Base-by-base conservation (phyloP, 495 filamentous ascomycete species). In the Aspergillus bridgeri region DNA sequence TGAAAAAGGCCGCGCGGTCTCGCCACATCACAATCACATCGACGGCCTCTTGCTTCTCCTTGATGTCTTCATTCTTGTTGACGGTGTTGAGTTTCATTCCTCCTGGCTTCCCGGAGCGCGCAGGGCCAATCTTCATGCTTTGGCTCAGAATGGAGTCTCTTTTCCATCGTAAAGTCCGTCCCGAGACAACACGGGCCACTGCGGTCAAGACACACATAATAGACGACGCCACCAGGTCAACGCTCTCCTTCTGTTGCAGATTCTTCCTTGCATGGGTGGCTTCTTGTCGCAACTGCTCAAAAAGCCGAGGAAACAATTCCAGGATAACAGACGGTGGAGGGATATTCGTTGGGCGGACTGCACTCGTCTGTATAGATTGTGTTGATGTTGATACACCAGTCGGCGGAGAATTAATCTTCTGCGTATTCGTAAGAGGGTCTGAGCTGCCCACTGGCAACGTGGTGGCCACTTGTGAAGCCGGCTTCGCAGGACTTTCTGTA, bases 71-170 rank as follows among this genome's bases (percentile, higher is more conserved):
- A 23, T 83, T 76, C 69, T 87, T 90, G 69, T 93, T 91, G 15
- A 95, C 76, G 7, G 87, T 85, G 3, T 86, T 84, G 8, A 98
- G 83, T 70, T 96, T 97, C 94, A 98, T 96, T 22, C 92, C 91
- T 47, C 80, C 82, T 22, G 75, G 58, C 58, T 86, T 87, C 2
- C 82, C 82, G 11, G 83, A 77, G 22, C 81, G 82, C 2, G 90
- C 88, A 13, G 84, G 82, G 0, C 88, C 86, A 60, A 97, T 94
- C 49, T 86, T 84, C 89, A 93, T 96, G 63, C 85, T 83, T 70
- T 96, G 89, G n/a, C 86, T 80, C n/a, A 97, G 81, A 62, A 87
- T 81, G 50, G 79, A 83, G 72, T 97, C 92, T 51, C 92, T 83
- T 70, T 93, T 93, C 92, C 92, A 97, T 52, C 94, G 87, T 48